Evolutionary conservation across 257 asterid species (phyloP), one percentile per base, ranked within the genome.

Genomic region (Solanum lignicaule): DNA sequence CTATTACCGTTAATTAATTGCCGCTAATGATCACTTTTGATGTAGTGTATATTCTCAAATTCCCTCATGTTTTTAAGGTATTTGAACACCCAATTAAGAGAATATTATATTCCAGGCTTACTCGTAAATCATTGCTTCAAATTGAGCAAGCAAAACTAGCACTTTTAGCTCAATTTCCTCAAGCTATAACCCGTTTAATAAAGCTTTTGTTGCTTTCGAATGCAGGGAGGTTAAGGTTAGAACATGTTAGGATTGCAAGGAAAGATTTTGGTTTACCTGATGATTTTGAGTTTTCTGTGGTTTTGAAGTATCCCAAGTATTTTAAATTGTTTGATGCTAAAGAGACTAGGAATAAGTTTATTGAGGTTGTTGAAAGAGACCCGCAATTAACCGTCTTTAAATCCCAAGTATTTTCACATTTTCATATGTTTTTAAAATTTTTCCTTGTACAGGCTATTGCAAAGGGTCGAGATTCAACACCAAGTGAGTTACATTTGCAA

Each of bases 31-130:
- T 41, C 48, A 41, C 15, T 41, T 41, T 41, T 41, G 48, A 41
- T 41, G 48, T 41, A 11, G 48, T 43, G 5, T 43, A 43, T 83
- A 92, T 96, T 12, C 97, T 96, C 90, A 96, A 92, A 88, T 95
- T 93, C 86, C 98, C 98, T 1, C 98, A 92, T 87, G 96, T 41
- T 96, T 83, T 95, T 96, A 96, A 96, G 86, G 90, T 95, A n/a
- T 95, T 96, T 35, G 98, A 96, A 46, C 99, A 96, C 93, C 99
- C 98, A 2, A 95, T 96, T 21, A 98, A 95, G 86, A 88, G 98
- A 60, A 94, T 96, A 41, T 94, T 96, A 13, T 95, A 93, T 71
- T 94, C 94, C 87, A 89, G 95, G 58, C 88, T 96, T 1, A 83
- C 97, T 21, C 93, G 96, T 14, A 93, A 91, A 60, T 96, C 97